These are phyloP conservation scores for Termitomyces sp. DNA, from an alignment of 768 basidiomycete species.

Conservation along the genomic window DNA sequence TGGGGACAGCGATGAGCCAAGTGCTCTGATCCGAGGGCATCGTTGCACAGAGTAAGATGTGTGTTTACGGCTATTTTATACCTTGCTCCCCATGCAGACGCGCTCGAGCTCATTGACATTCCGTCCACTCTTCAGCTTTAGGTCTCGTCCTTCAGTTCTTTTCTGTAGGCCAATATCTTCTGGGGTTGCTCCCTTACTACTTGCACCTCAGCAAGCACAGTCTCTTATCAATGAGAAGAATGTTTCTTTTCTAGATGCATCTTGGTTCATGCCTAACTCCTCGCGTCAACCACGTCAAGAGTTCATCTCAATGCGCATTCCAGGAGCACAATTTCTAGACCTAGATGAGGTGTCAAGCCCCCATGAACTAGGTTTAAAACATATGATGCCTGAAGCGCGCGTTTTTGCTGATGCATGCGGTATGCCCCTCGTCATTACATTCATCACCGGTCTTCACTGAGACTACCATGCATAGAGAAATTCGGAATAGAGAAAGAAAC, in stretches of 20 bases:
- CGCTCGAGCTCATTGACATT: not conserved
- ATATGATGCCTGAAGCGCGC: slow-evolving; percentile 85
- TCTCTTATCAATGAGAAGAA: slow-evolving; percentile 30
- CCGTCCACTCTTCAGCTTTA: slow-evolving; percentile 5
- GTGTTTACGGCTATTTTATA: slow-evolving; percentile 23
- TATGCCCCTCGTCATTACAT: slow-evolving; percentile 35
- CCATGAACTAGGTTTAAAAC: slow-evolving; percentile 79
- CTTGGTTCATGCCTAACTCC: slow-evolving; percentile 94
- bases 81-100: slow-evolving; percentile 5
- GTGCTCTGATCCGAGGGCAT: slow-evolving; percentile 98
- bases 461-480: slow-evolving; percentile 36
- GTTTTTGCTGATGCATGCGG: slow-evolving; percentile 80
- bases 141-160: slow-evolving; percentile 9
- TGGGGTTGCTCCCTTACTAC: slow-evolving; percentile 42
- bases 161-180: slow-evolving; percentile 37
- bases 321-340: slow-evolving; percentile 72
- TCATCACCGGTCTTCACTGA: slow-evolving; percentile 2
- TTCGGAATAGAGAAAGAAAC: slow-evolving; percentile 72
- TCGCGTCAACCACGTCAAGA: slow-evolving; percentile 70
- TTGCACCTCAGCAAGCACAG: slow-evolving; percentile 50
- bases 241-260: slow-evolving; percentile 65
- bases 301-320: slow-evolving; percentile 65
- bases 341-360: slow-evolving; percentile 75
- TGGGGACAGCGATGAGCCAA: slow-evolving; percentile 87
- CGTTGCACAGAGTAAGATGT: slow-evolving; percentile 17